These are phyloP conservation scores for Musa beccarii DNA, from an alignment of 176 grass and related monocot genomes.

Conservation along the genomic window DNA sequence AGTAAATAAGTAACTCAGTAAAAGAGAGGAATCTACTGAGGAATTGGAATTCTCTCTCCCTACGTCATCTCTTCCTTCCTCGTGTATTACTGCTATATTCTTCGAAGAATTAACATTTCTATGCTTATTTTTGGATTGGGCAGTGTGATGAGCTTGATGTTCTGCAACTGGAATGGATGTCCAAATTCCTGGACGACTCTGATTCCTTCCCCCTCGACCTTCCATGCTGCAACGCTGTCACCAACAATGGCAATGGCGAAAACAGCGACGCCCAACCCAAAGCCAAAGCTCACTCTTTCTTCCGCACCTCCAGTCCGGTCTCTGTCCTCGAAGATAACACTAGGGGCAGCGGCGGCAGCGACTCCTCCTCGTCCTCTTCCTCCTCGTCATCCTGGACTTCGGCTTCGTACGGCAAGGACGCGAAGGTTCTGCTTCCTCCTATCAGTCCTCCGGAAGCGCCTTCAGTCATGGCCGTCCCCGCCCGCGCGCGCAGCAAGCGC, in stretches of 20 bases:
- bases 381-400: conserved; percentile 59
- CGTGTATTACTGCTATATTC: no score
- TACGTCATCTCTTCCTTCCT: not conserved
- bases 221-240: not conserved
- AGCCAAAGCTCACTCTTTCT: not conserved
- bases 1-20: not conserved
- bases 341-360: conserved; percentile 14
- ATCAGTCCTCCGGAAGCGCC: conserved; percentile 35
- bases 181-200: conserved; percentile 73
- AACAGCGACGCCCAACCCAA: not conserved
- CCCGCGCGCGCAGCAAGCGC: conserved; percentile 75
- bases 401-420: conserved; percentile 38
- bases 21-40: not conserved
- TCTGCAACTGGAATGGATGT: conserved; percentile 93
- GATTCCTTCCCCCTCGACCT: conserved; percentile 36
- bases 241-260: not conserved
- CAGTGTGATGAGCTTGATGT: conserved; percentile 91
- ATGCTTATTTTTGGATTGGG: not conserved
- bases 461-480: conserved; percentile 33
- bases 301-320: conserved; percentile 77
- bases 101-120: not conserved
- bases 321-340: conserved; percentile 59
- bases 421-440: conserved; percentile 25
- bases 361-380: conserved; percentile 7
- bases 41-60: no score